Evolutionary conservation across 1,284 basidiomycete genomes (phyloP).

Genomic region (Leccinum subfulvum): DNA sequence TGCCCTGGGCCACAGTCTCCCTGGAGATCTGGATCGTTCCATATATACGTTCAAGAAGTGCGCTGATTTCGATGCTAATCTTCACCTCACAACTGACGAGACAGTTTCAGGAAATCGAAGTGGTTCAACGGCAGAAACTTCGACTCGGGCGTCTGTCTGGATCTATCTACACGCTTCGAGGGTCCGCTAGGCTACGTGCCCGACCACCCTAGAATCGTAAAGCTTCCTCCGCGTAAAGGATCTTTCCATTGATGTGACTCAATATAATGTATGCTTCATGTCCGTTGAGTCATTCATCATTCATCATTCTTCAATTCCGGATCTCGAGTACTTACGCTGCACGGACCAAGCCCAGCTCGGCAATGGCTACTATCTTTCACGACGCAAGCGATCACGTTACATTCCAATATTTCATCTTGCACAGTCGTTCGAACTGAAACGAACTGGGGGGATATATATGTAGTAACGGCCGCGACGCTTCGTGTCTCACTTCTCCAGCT

Average conservation of each 20-base stretch:
- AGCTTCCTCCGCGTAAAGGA: not conserved
- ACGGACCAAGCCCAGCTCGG: not conserved
- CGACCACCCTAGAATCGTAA: not conserved
- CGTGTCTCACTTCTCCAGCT: not conserved
- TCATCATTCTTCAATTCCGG: not conserved
- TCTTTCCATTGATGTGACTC: conserved; percentile 1
- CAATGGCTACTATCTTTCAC: not conserved
- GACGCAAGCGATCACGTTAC: not conserved
- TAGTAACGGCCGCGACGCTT: not conserved
- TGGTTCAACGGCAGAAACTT: not conserved
- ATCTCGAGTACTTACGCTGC: not conserved
- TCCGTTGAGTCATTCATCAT: not conserved
- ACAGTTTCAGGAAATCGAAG: conserved; percentile 3
- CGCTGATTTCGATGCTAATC: not conserved
- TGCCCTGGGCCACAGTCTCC: no score
- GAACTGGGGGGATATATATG: not conserved
- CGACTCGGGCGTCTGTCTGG: not conserved
- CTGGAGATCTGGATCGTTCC: not conserved
- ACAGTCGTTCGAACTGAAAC: not conserved
- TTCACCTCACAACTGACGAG: not conserved
- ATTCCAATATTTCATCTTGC: not conserved
- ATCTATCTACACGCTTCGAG: not conserved
- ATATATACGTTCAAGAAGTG: not conserved
- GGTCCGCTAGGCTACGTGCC: not conserved
- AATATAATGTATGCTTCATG: not conserved